These are phyloP conservation scores for Melaleuca alternifolia DNA, from an alignment of 345 rosid genomes.

Conservation along the genomic window DNA sequence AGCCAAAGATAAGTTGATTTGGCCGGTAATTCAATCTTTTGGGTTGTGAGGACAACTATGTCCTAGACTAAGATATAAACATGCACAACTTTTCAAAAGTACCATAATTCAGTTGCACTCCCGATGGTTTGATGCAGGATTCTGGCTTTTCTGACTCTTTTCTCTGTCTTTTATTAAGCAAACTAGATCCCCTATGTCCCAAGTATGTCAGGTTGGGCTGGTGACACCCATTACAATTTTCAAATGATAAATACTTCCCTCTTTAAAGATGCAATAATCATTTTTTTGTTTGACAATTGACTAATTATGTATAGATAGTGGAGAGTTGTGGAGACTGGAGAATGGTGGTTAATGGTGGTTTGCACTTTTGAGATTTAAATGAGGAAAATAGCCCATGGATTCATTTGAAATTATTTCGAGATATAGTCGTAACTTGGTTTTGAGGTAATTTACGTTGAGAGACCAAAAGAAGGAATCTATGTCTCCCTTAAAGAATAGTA, in stretches of 20 bases:
- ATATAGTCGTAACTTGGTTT: background rate
- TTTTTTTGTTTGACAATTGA: background rate
- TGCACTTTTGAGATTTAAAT: background rate
- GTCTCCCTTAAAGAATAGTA: background rate
- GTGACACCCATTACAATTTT: background rate
- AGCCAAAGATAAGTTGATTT: background rate
- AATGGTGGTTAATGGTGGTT: background rate
- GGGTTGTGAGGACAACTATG: background rate
- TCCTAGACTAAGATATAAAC: background rate
- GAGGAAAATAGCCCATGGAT: background rate
- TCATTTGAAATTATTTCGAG: background rate
- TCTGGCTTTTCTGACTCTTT: background rate
- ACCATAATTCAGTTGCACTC: background rate
- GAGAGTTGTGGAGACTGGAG: background rate
- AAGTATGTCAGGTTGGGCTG: background rate
- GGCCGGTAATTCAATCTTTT: background rate
- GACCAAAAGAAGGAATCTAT: background rate
- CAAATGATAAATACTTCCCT: background rate
- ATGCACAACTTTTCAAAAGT: background rate
- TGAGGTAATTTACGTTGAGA: background rate
- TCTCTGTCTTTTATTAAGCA: background rate
- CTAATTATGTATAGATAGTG: background rate
- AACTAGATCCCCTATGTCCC: background rate
- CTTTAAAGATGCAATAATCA: background rate
- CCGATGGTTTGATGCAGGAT: background rate